Base-by-base conservation (phyloP, 768 basidiomycete species). In the Pleurotus tuber-regium region DNA sequence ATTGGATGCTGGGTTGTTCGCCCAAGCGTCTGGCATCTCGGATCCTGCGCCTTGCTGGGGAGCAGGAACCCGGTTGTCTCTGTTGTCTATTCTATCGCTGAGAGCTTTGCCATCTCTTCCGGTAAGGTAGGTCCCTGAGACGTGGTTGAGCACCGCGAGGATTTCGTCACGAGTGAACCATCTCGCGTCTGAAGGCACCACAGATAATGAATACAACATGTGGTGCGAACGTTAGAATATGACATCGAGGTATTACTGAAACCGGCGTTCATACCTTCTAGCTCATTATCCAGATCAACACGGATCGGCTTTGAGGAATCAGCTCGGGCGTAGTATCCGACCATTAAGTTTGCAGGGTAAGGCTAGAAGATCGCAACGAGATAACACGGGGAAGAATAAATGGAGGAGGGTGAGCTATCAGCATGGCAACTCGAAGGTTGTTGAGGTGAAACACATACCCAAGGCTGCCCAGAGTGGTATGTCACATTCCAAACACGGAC, bases 261-360 rank as follows among this genome's bases (percentile, higher is more conserved):
- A 21, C 38, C 10, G 14, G 23, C 24, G n/a, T 14, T 10, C 79
- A 43, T 54, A 89, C 93, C 92, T 61, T 86, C 85, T n/a, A 99
- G 80, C 70, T 99, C 96, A 58, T 96, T 96, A 63, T 98, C 96
- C 2, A 99, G 78, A 64, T 98, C 94, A 6, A 76, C 71, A 12
- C 92, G 82, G 52, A 98, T 87, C 4, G 82, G 79, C 61, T 92
- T 75, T 3, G 79, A 73, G 1, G 85, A 73, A 71, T 86, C 89
- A 7, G 81, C 94, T 36, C 80, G 77, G 2, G 87, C 92, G 61
- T 87, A 93, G 64, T 89, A 92, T 11, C 94, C 94, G 7, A 92
- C 77, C 94, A 97, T 95, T 33, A 94, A 71, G 64, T 83, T 92
- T 11, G 92, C 81, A 6, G 94, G 94, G 70, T 83, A 96, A 2